Conservation (phyloP, 768 basidiomycete genomes). For the Multifurca ochricompacta region DNA sequence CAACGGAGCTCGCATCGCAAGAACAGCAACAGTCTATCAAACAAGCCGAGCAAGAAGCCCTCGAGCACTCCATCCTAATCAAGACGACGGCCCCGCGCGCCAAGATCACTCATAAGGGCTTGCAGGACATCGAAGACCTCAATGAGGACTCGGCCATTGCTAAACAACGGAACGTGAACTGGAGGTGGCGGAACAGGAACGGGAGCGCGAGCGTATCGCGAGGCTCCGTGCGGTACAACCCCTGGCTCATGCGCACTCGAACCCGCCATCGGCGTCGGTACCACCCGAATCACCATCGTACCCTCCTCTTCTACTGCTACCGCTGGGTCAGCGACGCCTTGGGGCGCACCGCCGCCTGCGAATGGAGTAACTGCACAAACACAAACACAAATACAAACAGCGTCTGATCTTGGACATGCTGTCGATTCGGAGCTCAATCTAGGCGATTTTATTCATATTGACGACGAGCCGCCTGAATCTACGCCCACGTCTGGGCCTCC, state of each 20-base stretch:
- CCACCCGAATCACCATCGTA: conserved; percentile 62
- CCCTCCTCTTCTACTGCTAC: conserved; percentile 24
- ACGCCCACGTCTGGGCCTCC: background rate
- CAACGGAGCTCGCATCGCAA: conserved; percentile 83
- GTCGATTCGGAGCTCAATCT: conserved; percentile 18
- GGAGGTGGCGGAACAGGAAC: conserved; percentile 54
- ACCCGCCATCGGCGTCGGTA: conserved; percentile 37
- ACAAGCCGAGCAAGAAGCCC: conserved; percentile 70
- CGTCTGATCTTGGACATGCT: conserved; percentile 31
- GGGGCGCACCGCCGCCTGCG: conserved; percentile 56
- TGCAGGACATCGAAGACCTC: conserved; percentile 82
- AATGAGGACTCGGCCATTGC: conserved; percentile 34
- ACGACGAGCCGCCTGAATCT: conserved; percentile 20
- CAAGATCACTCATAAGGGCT: conserved; percentile 89
- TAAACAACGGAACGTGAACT: conserved; percentile 39
- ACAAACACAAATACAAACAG: conserved; percentile 24
- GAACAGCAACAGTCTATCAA: conserved; percentile 79
- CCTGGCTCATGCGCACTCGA: conserved; percentile 26
- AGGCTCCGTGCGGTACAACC: conserved; percentile 37
- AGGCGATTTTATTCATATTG: conserved; percentile 22
- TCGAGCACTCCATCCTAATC: conserved; percentile 78
- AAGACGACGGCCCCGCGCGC: conserved; percentile 57
- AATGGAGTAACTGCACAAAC: conserved; percentile 44
- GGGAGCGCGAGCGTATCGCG: conserved; percentile 61
- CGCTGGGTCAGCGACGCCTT: conserved; percentile 29